Evolutionary conservation across 2,329 filamentous ascomycete genomes (phyloP).

Genomic region (Cladosporium phlei): DNA sequence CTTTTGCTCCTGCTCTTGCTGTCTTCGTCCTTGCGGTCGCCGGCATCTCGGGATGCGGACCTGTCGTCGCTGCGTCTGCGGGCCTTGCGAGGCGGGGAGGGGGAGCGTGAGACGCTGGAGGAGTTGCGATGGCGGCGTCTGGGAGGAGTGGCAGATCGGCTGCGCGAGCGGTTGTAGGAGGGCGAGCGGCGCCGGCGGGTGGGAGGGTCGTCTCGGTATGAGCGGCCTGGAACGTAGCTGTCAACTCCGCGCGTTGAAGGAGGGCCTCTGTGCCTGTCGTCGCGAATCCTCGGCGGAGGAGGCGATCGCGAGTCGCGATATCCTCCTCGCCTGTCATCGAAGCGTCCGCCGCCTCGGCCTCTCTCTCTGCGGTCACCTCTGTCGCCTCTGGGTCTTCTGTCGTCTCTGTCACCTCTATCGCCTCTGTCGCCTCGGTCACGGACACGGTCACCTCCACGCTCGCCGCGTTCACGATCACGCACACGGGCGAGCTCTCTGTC

Average conservation of each 20-base stretch:
- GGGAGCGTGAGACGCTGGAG: conserved; percentile 13
- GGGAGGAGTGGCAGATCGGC: conserved; percentile 5
- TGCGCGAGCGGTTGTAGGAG: conserved; percentile 18
- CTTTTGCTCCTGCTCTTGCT: conserved; percentile 10
- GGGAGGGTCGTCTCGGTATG: conserved; percentile 35
- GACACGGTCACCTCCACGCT: conserved; percentile 44
- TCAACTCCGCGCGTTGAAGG: conserved; percentile 50
- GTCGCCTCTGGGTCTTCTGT: conserved; percentile 44
- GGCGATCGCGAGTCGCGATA: conserved; percentile 49
- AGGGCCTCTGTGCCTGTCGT: conserved; percentile 41
- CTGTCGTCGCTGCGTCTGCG: conserved; percentile 8
- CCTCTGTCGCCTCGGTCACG: conserved; percentile 48
- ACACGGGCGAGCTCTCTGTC: conserved; percentile 66
- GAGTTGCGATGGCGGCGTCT: conserved; percentile 5
- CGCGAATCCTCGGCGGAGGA: conserved; percentile 46
- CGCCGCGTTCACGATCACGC: conserved; percentile 57
- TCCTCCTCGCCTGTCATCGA: conserved; percentile 46
- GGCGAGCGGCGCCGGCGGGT: conserved; percentile 30
- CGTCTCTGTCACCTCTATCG: conserved; percentile 41
- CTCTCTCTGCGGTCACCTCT: conserved; percentile 45
- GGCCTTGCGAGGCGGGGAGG: conserved; percentile 7
- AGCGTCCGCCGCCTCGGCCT: conserved; percentile 38
- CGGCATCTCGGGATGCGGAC: conserved; percentile 1
- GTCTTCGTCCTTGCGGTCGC: conserved; percentile 5
- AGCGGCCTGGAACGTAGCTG: conserved; percentile 51